Base-by-base conservation (phyloP, 805 yeast genomes). In the Candida arabinofermentans region DNA sequence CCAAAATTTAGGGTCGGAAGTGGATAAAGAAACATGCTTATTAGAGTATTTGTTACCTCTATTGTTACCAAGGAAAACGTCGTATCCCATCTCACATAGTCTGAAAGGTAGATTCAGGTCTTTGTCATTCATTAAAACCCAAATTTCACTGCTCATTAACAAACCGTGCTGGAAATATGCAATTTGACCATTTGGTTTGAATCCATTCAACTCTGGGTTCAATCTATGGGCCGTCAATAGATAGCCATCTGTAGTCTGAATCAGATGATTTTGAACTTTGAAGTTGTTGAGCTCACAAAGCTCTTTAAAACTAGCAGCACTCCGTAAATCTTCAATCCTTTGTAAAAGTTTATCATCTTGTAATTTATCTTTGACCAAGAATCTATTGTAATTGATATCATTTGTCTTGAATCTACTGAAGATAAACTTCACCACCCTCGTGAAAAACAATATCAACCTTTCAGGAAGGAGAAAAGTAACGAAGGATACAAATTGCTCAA, bases 41-140 rank as follows among this genome's bases (percentile, higher is more conserved):
- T 83, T 81, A 3, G 95, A 83, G 65, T 91, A 91, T 66, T 91
- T 93, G 65, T 91, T 93, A 9, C 96, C 96, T 43, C 96, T 72
- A 57, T 87, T 88, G 61, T 87, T 88, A 1, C 98, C 98, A 48
- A 91, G 68, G 91, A 95, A 91, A 5, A 91, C 97, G 58, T 91
- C 99, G 61, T 79, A 91, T 1, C 97, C 97, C 36, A 79, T 59
- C 43, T 89, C 88, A 46, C 81, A 81, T 26, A 91, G 70, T 2
- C 78, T 66, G 58, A 86, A 83, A 0, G 98, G 96, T 36, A 93
- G 64, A 48, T 81, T 79, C 36, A 71, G 68, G 9, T 51, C 40
- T 4, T 44, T 49, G 2, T 48, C 64, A 45, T 45, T 74, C 69
- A 44, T 73, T 62, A 43, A 67, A 43, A 58, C 79, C 73, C 57